A percentile compares a stretch with the other conserved stretches of the same genome.
phyloP scores from a whole-genome alignment of 805 yeast genomes.

The Candida ulmi region DNA sequence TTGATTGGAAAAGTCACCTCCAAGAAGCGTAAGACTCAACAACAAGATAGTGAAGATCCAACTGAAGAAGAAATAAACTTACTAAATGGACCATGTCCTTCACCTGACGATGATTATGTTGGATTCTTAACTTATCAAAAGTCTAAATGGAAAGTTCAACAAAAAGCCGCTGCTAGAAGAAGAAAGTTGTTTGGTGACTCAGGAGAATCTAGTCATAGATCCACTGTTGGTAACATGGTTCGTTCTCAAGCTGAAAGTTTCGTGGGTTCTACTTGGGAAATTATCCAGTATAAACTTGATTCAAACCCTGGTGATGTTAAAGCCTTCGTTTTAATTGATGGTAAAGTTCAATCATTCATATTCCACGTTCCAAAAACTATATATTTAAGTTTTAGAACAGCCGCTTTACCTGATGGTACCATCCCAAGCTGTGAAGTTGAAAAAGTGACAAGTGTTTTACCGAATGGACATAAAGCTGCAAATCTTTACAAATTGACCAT shows the following conservation, averaged over 20 bases:
- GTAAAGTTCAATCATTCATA: constrained; percentile 65
- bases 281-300: constrained; percentile 62
- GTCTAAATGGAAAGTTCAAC: constrained; percentile 80
- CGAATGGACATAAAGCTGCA: constrained; percentile 54
- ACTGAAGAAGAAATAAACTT: constrained; percentile 48
- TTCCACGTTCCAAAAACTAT: constrained; percentile 72
- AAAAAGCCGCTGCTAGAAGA: constrained; percentile 67
- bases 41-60: constrained; percentile 25
- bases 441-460: constrained; percentile 55
- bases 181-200: constrained; percentile 72
- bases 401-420: constrained; percentile 33
- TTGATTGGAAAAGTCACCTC: constrained; percentile 32
- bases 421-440: constrained; percentile 52
- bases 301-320: constrained; percentile 68
- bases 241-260: constrained; percentile 74
- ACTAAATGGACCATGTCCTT: constrained; percentile 53
- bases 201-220: constrained; percentile 45
- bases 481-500: constrained; percentile 58
- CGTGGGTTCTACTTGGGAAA: constrained; percentile 80
- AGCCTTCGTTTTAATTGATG: constrained; percentile 64
- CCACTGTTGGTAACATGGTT: constrained; percentile 63
- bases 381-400: constrained; percentile 58
- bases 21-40: constrained; percentile 27
- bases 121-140: constrained; percentile 73
- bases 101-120: constrained; percentile 59